phyloP scores from a whole-genome alignment of 2,329 filamentous ascomycete species.

The Ramichloridium luteum region DNA sequence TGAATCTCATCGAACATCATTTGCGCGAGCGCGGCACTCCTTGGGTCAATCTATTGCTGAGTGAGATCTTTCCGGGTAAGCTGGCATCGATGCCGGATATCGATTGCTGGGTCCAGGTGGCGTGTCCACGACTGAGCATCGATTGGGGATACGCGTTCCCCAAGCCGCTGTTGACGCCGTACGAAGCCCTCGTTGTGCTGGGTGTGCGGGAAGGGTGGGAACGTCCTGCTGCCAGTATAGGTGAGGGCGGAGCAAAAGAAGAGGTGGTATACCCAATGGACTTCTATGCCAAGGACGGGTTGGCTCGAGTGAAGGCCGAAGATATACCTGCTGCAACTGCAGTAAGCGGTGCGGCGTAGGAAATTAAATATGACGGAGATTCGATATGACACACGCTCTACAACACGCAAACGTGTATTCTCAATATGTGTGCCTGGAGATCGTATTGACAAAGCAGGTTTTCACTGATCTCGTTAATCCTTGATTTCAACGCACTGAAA shows the following conservation, averaged over 20 bases:
- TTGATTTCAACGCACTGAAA: no score
- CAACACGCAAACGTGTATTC: no score
- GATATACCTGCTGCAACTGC: no score
- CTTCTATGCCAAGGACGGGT: slow-evolving; percentile 84
- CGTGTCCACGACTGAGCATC: slow-evolving; percentile 90
- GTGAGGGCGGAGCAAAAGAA: slow-evolving; percentile 5
- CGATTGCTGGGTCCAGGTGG: slow-evolving; percentile 96
- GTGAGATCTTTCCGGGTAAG: slow-evolving; percentile 94
- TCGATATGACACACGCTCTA: no score
- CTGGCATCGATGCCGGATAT: slow-evolving; percentile 84
- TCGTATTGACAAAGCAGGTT: no score
- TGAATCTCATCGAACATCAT: slow-evolving; percentile 71
- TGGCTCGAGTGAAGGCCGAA: slow-evolving; percentile 58
- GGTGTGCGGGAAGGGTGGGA: slow-evolving; percentile 62
- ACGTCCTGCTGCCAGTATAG: slow-evolving; percentile 12
- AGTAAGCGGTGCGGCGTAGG: no score
- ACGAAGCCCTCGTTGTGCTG: slow-evolving; percentile 86
- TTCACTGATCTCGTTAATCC: no score
- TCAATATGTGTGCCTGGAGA: no score
- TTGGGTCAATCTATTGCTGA: slow-evolving; percentile 74
- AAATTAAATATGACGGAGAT: no score
- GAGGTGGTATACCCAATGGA: slow-evolving; percentile 72
- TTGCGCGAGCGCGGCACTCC: slow-evolving; percentile 61
- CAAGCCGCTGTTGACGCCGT: slow-evolving; percentile 76
- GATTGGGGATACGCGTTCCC: slow-evolving; percentile 98